Base-by-base conservation (phyloP, 2,329 filamentous ascomycete species). In the Eutypa lata region DNA sequence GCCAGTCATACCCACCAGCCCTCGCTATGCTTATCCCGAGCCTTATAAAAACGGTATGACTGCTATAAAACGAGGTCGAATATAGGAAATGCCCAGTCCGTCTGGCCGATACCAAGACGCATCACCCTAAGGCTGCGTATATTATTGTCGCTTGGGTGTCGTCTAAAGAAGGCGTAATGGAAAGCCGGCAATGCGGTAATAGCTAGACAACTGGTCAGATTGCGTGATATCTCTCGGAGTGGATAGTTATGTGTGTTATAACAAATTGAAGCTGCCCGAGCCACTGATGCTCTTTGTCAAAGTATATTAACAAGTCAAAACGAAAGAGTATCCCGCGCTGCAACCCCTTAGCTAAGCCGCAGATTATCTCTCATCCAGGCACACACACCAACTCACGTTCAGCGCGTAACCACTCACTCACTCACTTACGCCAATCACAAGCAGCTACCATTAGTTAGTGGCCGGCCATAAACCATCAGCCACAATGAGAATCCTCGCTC, bases 401-500 rank as follows among this genome's bases (percentile, higher is more conserved):
- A n/a, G n/a, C n/a, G n/a, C n/a, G n/a, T n/a, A n/a, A n/a, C n/a
- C n/a, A n/a, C n/a, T n/a, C n/a, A n/a, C n/a, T n/a, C n/a, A n/a
- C n/a, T n/a, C n/a, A n/a, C n/a, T n/a, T n/a, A n/a, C n/a, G n/a
- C n/a, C n/a, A n/a, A n/a, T n/a, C n/a, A n/a, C n/a, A n/a, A n/a
- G n/a, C n/a, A n/a, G n/a, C n/a, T n/a, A n/a, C n/a, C n/a, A n/a
- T n/a, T n/a, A n/a, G n/a, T n/a, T n/a, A n/a, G n/a, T 48, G 37
- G 14, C 18, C n/a, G 19, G 33, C 18, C 19, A 4, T 35, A 42
- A 46, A 42, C 40, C 28, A 45, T 11, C 18, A 33, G 11, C 13
- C 43, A 43, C 19, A 2, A 57, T 55, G 53, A 54, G 28, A 31
- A 33, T 49, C 46, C 46, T 49, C 42, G 48, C 22, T 21, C 42